phyloP scores from a whole-genome alignment of 73 alveolate genomes.

The Paramecium bursaria region DNA sequence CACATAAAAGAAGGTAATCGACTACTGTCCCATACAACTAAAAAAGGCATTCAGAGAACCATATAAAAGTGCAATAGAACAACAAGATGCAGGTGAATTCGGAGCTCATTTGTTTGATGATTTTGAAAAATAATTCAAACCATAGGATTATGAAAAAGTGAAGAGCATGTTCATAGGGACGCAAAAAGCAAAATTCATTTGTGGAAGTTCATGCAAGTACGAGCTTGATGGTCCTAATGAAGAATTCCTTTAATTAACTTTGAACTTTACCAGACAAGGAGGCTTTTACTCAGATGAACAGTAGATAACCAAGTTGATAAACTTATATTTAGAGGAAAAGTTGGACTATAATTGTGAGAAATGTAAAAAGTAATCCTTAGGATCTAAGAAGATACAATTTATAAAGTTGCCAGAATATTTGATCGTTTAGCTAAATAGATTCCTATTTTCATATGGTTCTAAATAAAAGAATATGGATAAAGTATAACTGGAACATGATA shows the following conservation, averaged over 20 bases:
- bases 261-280: not conserved
- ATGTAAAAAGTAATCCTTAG: not conserved
- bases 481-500: not conserved
- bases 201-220: not conserved
- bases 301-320: not conserved
- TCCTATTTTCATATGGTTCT: not conserved
- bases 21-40: not conserved
- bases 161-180: not conserved
- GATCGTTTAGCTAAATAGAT: slow-evolving; percentile 6
- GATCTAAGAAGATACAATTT: not conserved
- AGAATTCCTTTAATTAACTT: slow-evolving; percentile 16
- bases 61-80: slow-evolving; percentile 2
- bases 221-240: not conserved
- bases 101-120: slow-evolving; percentile 42
- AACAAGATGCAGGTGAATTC: slow-evolving; percentile 53
- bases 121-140: not conserved
- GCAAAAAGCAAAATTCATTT: not conserved
- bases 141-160: slow-evolving; percentile 12
- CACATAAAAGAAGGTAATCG: not conserved
- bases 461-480: not conserved
- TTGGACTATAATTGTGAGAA: slow-evolving; percentile 18
- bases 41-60: slow-evolving; percentile 51
- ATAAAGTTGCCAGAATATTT: not conserved
- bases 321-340: not conserved
- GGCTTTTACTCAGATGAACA: not conserved